Evolutionary conservation across 2,329 filamentous ascomycete species (phyloP), one percentile per base, ranked within the genome.

Genomic region (Fusarium sp.): DNA sequence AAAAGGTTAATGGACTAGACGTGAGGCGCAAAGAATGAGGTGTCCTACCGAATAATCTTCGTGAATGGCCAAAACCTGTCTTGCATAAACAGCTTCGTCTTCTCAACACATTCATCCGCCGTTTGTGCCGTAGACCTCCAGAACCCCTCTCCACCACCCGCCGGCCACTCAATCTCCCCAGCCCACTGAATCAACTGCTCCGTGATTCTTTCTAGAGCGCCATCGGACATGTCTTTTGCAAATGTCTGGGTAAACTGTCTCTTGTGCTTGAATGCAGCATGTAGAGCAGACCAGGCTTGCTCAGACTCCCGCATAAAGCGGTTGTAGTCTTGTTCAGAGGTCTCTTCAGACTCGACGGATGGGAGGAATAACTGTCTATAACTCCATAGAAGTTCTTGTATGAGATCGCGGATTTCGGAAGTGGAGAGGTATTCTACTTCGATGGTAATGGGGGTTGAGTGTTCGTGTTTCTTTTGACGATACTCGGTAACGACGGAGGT

Each of bases 211-310:
- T 75, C 71, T 9, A 72, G 32, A 12, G 76, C 74, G 1, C 72
- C 76, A 4, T 77, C 71, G 0, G 77, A 74, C 71, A 73, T 75
- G 34, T 79, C 76, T 22, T 60, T 51, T 7, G 73, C 60, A 27
- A 73, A 65, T 0, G 57, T 44, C 34, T 72, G 62, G 14, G 51
- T 76, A 49, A 79, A 78, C 4, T 63, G 53, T 10, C 46, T 34
- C 24, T 77, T 66, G 55, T 80, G 76, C 11, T 70, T 61, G 65
- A 80, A 77, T 51, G 81, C 75, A 49, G 81, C 72, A 56, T 77
- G 53, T 27, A 82, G 55, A 69, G 81, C 70, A 73, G 75, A 74
- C 83, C 84, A 61, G 77, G 85, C 74, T 79, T 87, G 66, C n/a
- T 72, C 74, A 1, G 79, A 80, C 57, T 78, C 73, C 24, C 69